Base-by-base conservation (phyloP, 148 eudicot species). In the Talinum fruticosum region DNA sequence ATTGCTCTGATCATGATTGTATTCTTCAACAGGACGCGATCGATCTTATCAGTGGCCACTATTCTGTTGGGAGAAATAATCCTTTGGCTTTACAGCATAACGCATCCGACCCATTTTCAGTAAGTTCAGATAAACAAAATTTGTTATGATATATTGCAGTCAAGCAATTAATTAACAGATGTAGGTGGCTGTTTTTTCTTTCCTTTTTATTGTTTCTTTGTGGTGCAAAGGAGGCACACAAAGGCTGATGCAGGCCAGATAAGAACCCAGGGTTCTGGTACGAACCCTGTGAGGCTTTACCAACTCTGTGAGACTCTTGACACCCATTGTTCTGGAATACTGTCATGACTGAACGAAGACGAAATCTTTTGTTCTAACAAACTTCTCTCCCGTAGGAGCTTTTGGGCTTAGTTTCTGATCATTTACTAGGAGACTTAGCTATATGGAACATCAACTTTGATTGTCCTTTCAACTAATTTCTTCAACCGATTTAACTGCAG, bases 31-130 rank as follows among this genome's bases (percentile, higher is more conserved):
- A 96, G 99, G 99, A 96, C 82, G 99, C 99, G 57, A 91, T 93
- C 69, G 99, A 96, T 87, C 99, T 96, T 72, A 84, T 96, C 41
- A 87, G 94, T 73, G 99, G 99, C 14, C 94, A 76, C 64, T 96
- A 90, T 78, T 87, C 85, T 32, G 87, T 90, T 76, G 89, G 84
- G 84, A 83, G 87, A 81, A 83, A 85, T 76, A 82, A 85, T 70
- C 89, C 88, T 68, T 87, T 92, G 59, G 92, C 93, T 41, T 78
- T 84, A 79, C 91, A 81, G 87, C 87, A 76, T 69, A 89, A 83
- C 75, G 82, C 87, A 71, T 82, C 78, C 44, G 99, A 93, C 67
- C 79, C 94, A 66, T 76, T 87, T 41, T 82, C 92, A 29, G 99
- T 93, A 85, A 93, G 99, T 72, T 35, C 66, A n/a, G 16, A 28